A percentile compares a stretch with the other conserved stretches of the same genome.
These are phyloP conservation scores for Leccinum pachyderme DNA, from an alignment of 1,284 basidiomycete species.

Conservation along the genomic window DNA sequence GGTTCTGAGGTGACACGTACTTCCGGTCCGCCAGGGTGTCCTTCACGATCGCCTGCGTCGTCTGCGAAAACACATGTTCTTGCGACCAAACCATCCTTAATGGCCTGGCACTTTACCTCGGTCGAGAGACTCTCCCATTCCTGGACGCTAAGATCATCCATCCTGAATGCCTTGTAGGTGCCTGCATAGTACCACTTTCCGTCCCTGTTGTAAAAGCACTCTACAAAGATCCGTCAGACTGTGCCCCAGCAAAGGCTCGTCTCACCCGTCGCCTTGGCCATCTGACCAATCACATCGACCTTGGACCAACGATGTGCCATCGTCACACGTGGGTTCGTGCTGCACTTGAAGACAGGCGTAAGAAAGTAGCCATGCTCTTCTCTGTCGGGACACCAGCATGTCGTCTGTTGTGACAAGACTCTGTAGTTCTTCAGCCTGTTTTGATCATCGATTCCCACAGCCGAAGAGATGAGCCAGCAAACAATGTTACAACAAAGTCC, in stretches of 20 bases:
- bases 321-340: conserved; percentile 66
- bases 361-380: conserved; percentile 79
- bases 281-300: conserved; percentile 55
- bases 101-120: conserved; percentile 45
- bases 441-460: neutral
- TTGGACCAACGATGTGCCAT: conserved; percentile 70
- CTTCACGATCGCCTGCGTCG: conserved; percentile 60
- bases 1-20: conserved; percentile 71
- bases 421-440: conserved; percentile 62
- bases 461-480: neutral
- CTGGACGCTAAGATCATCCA: conserved; percentile 59
- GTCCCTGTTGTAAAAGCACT: conserved; percentile 76
- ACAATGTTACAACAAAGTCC: conserved; percentile 20
- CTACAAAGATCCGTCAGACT: conserved; percentile 36
- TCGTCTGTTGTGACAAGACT: conserved; percentile 62
- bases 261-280: conserved; percentile 62
- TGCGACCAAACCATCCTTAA: conserved; percentile 2
- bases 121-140: conserved; percentile 66
- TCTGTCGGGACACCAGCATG: conserved; percentile 71
- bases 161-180: conserved; percentile 61
- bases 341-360: conserved; percentile 69
- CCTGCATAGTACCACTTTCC: conserved; percentile 80
- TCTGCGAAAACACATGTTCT: conserved; percentile 39
- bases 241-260: neutral
- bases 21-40: conserved; percentile 68